Base-by-base conservation (phyloP, 1,284 basidiomycete species). In the Takashimella tepidaria region DNA sequence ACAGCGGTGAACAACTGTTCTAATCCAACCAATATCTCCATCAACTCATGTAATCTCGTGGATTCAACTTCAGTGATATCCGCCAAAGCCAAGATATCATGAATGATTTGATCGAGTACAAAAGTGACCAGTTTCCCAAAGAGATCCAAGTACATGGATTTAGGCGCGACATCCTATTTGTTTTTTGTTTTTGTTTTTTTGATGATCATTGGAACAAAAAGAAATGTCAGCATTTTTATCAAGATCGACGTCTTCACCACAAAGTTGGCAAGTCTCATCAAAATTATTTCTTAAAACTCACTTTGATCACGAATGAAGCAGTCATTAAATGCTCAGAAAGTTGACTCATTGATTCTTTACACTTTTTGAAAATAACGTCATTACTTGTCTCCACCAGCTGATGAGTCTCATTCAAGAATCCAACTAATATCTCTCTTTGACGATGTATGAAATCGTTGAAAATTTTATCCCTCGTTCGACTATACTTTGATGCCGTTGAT, bases 21-120 rank as follows among this genome's bases (percentile, higher is more conserved):
- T 42, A 96, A 74, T 3, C 85, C 81, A 56, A 86, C 83, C 46
- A 98, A 73, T 41, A 88, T 84, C 54, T 84, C 82, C 72, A 92
- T 88, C 0, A 97, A 79, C 66, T 88, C 84, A 61, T 86, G 87
- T 27, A 98, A 76, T 45, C 84, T 80, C 61, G 88, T 85, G 3
- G 92, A 95, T 64, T 98, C 93, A 10, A 84, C 79, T 66, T 91
- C 93, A 0, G 92, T 87, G 62, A 98, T 98, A 73, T 98, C 95
- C 2, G 83, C 81, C 47, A 98, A 77, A 0, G 83, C 83, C 45
- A 93, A 77, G 12, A 98, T 81, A 61, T 89, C 87, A 45, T 81
- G 80, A 10, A 93, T 78, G 4, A 96, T 81, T 3, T 83, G 79
- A 3, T 78, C 78, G 26, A 95, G 78, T 3, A 85, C 83, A 11